Conservation (phyloP, 257 asterid species). For the Jaltomata sinuosa region DNA sequence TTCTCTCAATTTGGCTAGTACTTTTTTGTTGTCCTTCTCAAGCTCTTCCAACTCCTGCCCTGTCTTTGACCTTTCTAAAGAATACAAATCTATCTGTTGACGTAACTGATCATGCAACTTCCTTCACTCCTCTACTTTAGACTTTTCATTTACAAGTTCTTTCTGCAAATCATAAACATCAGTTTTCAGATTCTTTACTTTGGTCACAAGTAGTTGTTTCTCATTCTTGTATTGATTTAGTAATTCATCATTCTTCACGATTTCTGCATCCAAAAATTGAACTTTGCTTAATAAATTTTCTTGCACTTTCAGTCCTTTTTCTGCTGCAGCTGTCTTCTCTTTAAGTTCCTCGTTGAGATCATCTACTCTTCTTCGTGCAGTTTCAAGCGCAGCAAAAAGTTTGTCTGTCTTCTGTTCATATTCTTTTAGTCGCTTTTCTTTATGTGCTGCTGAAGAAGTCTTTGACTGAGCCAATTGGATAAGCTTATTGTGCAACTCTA, state of each 20-base stretch:
- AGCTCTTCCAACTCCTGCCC: slow-evolving; percentile 41
- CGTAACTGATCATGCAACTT: slow-evolving; percentile 37
- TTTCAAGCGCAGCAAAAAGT: slow-evolving; percentile 30
- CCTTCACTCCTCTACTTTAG: slow-evolving; percentile 38
- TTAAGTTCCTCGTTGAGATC: slow-evolving; percentile 34
- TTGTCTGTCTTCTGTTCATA: slow-evolving; percentile 29
- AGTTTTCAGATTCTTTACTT: slow-evolving; percentile 23
- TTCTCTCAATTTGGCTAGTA: slow-evolving; percentile 40
- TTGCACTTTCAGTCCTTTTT: slow-evolving; percentile 41
- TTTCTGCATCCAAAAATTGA: slow-evolving; percentile 41
- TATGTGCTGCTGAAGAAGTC: slow-evolving; percentile 29
- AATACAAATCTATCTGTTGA: slow-evolving; percentile 27
- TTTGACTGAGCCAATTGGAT: slow-evolving; percentile 39
- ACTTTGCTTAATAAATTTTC: slow-evolving; percentile 43
- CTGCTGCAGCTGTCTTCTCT: slow-evolving; percentile 44
- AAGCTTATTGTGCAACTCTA: slow-evolving; percentile 47
- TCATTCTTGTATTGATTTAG: slow-evolving; percentile 33
- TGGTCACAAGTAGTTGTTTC: slow-evolving; percentile 31
- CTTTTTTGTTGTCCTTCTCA: slow-evolving; percentile 46
- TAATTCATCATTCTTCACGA: slow-evolving; percentile 33
- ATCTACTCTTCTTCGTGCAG: slow-evolving; percentile 26
- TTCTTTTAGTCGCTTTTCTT: slow-evolving; percentile 48
- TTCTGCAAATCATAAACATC: slow-evolving; percentile 34
- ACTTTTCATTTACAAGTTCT: slow-evolving; percentile 31
- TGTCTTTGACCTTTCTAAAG: slow-evolving; percentile 33